A percentile compares a stretch with the other conserved stretches of the same genome.
These are phyloP conservation scores for Asterophora parasitica DNA, from an alignment of 768 basidiomycete genomes.

Conservation along the genomic window DNA sequence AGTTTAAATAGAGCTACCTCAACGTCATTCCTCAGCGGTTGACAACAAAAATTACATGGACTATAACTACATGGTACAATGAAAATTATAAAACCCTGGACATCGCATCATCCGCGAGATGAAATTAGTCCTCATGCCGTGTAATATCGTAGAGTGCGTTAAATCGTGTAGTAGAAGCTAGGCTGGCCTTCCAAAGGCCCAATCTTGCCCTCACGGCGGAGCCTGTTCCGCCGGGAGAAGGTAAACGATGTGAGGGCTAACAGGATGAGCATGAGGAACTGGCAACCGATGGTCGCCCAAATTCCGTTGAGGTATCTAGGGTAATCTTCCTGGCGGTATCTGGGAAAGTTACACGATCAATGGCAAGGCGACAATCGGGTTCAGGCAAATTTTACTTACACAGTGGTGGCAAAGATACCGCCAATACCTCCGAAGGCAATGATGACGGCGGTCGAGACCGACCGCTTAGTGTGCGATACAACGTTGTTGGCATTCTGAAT, in stretches of 20 bases:
- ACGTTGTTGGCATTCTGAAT: slow-evolving; percentile 32
- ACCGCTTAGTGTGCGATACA: slow-evolving; percentile 32
- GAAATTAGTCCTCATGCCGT: neutral
- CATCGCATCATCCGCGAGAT: neutral
- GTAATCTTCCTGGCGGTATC: slow-evolving; percentile 29
- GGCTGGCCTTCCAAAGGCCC: slow-evolving; percentile 30
- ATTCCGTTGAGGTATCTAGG: slow-evolving; percentile 28
- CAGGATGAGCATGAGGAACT: slow-evolving; percentile 28
- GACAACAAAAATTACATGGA: neutral
- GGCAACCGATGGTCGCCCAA: slow-evolving; percentile 33
- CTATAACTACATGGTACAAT: neutral
- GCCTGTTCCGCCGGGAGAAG: slow-evolving; percentile 26
- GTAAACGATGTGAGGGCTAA: slow-evolving; percentile 23
- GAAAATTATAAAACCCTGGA: neutral
- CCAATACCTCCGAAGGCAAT: slow-evolving; percentile 34
- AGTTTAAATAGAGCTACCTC: neutral
- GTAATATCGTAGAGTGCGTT: slow-evolving; percentile 6
- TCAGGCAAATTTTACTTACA: slow-evolving; percentile 16
- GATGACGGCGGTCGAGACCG: slow-evolving; percentile 34
- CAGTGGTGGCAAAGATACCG: slow-evolving; percentile 34
- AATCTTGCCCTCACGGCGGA: slow-evolving; percentile 27
- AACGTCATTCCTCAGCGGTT: neutral
- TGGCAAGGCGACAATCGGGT: neutral
- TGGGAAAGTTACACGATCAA: slow-evolving; percentile 1
- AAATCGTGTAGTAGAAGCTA: slow-evolving; percentile 38